Conservation (phyloP, 1,284 basidiomycete genomes). For the Boletus semigastroideus region DNA sequence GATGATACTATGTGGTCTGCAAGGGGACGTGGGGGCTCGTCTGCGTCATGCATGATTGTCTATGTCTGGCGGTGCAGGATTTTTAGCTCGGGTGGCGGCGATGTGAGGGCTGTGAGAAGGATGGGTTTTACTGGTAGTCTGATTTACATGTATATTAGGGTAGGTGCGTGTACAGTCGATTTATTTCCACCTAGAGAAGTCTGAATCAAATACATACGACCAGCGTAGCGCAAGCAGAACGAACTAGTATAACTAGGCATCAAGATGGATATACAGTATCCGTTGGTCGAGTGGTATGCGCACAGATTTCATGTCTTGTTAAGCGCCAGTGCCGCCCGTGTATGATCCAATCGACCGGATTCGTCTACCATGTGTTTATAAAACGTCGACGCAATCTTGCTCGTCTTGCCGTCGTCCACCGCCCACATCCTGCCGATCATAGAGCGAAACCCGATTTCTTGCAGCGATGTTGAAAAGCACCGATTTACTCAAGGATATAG, state of each 20-base stretch:
- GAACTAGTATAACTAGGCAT: too few species aligned
- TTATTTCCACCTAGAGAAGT: too few species aligned
- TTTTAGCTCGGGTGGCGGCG: background rate
- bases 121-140: background rate
- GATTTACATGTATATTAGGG: constrained; percentile 2
- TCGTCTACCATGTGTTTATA: background rate
- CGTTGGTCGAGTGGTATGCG: background rate
- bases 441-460: background rate
- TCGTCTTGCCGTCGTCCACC: background rate
- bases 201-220: too few species aligned
- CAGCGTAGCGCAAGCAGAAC: too few species aligned
- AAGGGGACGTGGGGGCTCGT: background rate
- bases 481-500: constrained; percentile 22
- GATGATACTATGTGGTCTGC: background rate
- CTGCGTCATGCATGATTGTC: background rate
- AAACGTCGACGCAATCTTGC: background rate
- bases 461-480: constrained; percentile 31
- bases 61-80: background rate
- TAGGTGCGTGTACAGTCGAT: too few species aligned
- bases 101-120: background rate
- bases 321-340: too few species aligned
- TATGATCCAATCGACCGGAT: background rate
- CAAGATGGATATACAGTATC: background rate
- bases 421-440: background rate
- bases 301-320: background rate